phyloP scores from a whole-genome alignment of 1,139 yeast genomes.

The Sugiyamaella xylanicola region DNA sequence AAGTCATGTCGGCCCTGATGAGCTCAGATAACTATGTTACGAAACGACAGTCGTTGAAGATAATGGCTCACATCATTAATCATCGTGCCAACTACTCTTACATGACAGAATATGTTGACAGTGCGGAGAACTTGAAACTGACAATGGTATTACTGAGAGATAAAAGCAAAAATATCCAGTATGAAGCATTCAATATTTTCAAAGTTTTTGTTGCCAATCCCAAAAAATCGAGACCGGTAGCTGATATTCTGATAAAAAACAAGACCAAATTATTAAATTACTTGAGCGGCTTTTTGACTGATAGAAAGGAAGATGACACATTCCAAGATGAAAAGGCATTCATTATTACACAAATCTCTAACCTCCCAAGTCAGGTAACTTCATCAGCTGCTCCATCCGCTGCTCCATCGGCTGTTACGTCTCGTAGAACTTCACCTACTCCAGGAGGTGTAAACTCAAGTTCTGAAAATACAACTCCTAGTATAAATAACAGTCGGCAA shows the following conservation, averaged over 20 bases:
- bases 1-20: constrained; percentile 65
- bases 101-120: constrained; percentile 76
- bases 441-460: constrained; percentile 14
- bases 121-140: constrained; percentile 77
- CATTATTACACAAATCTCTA: constrained; percentile 71
- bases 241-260: constrained; percentile 81
- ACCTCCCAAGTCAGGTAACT: constrained; percentile 44
- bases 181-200: constrained; percentile 90
- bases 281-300: constrained; percentile 63
- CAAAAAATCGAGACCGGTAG: constrained; percentile 73
- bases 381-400: constrained; percentile 25
- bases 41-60: constrained; percentile 83
- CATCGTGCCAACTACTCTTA: constrained; percentile 70
- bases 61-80: constrained; percentile 74
- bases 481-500: constrained; percentile 15
- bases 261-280: constrained; percentile 73
- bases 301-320: constrained; percentile 61
- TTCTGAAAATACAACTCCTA: background rate
- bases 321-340: constrained; percentile 81
- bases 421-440: constrained; percentile 25
- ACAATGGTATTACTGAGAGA: constrained; percentile 87
- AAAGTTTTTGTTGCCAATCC: constrained; percentile 95
- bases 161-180: constrained; percentile 82
- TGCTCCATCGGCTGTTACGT: constrained; percentile 22
- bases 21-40: constrained; percentile 84